Evolutionary conservation across 192 early-diverging fungal species (phyloP).

Genomic region (Glomus cerebriforme): DNA sequence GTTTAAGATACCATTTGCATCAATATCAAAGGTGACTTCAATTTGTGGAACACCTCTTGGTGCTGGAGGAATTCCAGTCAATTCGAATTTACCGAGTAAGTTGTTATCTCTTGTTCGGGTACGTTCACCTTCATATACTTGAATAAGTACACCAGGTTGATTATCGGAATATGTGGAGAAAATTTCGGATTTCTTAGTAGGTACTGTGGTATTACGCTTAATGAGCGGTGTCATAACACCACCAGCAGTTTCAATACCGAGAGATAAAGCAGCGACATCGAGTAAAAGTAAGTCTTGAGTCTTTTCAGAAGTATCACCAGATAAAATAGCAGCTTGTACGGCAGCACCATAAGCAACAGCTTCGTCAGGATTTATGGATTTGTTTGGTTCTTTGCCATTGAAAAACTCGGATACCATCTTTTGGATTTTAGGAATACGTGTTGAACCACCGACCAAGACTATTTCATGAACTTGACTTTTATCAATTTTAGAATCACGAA

Average conservation of each 20-base stretch:
- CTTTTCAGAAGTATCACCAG: slow-evolving; percentile 93
- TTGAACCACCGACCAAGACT: background rate
- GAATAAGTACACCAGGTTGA: slow-evolving; percentile 92
- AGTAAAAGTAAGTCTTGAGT: slow-evolving; percentile 88
- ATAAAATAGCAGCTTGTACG: slow-evolving; percentile 96
- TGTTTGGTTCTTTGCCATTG: slow-evolving; percentile 99
- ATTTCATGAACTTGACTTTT: slow-evolving; percentile 44
- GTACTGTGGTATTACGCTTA: slow-evolving; percentile 93
- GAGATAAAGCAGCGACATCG: slow-evolving; percentile 90
- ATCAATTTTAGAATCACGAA: slow-evolving; percentile 98
- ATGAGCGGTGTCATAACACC: slow-evolving; percentile 95
- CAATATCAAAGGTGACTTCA: slow-evolving; percentile 92
- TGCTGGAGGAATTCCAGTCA: slow-evolving; percentile 93
- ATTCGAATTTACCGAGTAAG: slow-evolving; percentile 94
- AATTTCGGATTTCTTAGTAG: slow-evolving; percentile 92
- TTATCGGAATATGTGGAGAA: slow-evolving; percentile 96
- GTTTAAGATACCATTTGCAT: slow-evolving; percentile 83
- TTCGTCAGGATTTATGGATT: slow-evolving; percentile 49
- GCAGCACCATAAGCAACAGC: slow-evolving; percentile 99
- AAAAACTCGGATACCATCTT: slow-evolving; percentile 96
- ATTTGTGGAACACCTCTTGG: slow-evolving; percentile 97
- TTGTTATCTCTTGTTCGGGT: slow-evolving; percentile 95
- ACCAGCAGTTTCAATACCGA: slow-evolving; percentile 96
- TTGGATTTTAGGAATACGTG: slow-evolving; percentile 53
- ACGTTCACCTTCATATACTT: slow-evolving; percentile 96